Percentiles rank a stretch among this genome's conserved stretches.
Conservation (phyloP, 495 filamentous ascomycete species). For the Gamarada debralockiae region DNA sequence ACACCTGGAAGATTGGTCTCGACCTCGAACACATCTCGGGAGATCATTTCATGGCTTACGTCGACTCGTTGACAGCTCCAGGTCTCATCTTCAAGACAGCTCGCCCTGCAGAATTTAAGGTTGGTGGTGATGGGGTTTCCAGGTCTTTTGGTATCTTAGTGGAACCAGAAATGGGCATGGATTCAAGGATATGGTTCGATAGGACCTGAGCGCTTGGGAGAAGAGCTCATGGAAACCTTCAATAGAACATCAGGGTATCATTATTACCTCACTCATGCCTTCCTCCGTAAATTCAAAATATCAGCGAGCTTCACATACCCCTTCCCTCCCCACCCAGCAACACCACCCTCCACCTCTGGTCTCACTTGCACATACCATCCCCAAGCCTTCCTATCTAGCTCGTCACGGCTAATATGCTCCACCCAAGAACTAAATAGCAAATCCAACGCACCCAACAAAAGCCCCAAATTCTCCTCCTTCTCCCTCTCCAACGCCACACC, state of each 20-base stretch:
- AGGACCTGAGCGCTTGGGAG: conserved; percentile 4
- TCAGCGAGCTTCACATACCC: conserved; percentile 60
- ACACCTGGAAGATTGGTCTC: conserved; percentile 26
- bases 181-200: conserved; percentile 20
- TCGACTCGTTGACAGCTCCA: conserved; percentile 16
- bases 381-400: conserved; percentile 75
- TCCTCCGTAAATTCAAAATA: conserved; percentile 60
- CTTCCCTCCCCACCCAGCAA: conserved; percentile 78
- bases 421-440: conserved; percentile 69
- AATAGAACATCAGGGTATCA: not conserved
- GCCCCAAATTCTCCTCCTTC: conserved; percentile 61
- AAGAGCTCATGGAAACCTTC: not conserved
- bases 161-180: conserved; percentile 10
- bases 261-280: conserved; percentile 4
- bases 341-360: conserved; percentile 67
- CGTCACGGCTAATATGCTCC: conserved; percentile 45
- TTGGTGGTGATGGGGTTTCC: conserved; percentile 7
- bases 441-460: conserved; percentile 63
- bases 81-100: conserved; percentile 4
- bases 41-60: conserved; percentile 31
- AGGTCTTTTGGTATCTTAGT: conserved; percentile 4
- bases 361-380: conserved; percentile 73
- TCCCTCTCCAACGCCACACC: conserved; percentile 42
- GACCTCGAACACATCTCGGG: conserved; percentile 31
- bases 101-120: conserved; percentile 8